Base-by-base conservation (phyloP, 331 rosid species). In the Rhamnella rubrinervis region DNA sequence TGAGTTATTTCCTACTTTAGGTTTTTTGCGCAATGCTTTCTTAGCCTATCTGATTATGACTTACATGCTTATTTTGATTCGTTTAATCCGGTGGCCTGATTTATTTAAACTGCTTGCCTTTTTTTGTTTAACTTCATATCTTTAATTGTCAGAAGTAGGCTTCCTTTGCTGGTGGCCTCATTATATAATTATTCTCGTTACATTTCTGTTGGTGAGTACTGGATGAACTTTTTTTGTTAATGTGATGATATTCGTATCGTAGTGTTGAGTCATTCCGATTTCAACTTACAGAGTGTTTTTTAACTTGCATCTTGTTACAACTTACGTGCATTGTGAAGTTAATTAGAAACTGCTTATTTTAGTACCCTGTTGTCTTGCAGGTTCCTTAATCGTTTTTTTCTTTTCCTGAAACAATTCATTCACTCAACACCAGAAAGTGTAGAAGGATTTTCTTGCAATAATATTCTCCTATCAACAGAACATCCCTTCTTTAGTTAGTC, bases 301-400 rank as follows among this genome's bases (percentile, higher is more conserved):
- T 44, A 2, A 44, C 14, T 44, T 10, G 49, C 49, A 44, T 1
- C 11, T 11, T 44, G 49, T 9, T 44, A 14, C 49, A 31, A 31
- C 35, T 31, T 31, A 44, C 49, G 1, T 9, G 14, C 49, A 44
- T 15, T 15, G 11, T 9, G 11, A 4, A 52, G 39, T 55, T 31
- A 55, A 55, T 37, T 35, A 37, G 70, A 66, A 68, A 55, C 69
- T 60, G 63, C 71, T 67, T 37, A 59, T 68, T 72, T 60, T 38
- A 23, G 56, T 64, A 23, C 44, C 44, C 19, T 59, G 59, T 66
- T 65, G 70, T 13, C 53, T 10, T 62, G 63, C 65, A 72, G 76
- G 73, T 67, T 47, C 65, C 68, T 39, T 60, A 56, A 51, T 41
- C 19, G 57, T 59, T 78, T 55, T 78, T 44, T 25, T 76, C 38